A percentile compares a stretch with the other conserved stretches of the same genome.
These are phyloP conservation scores for Candida labiduridarum DNA, from an alignment of 1,139 yeast species.

Conservation along the genomic window DNA sequence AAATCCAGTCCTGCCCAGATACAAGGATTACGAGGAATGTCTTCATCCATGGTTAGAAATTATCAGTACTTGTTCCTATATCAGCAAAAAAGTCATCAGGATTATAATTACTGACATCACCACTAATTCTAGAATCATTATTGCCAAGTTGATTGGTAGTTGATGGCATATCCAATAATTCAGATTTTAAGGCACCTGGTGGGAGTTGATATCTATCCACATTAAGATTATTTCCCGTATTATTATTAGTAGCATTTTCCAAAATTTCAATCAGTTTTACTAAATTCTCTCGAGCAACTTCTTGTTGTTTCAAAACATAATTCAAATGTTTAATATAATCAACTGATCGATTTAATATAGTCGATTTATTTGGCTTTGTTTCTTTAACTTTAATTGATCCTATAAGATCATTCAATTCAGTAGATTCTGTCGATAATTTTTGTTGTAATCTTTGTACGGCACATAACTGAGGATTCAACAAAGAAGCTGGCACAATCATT, in stretches of 20 bases:
- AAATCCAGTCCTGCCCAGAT: too few relatives aligned
- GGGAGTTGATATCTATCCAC: not conserved
- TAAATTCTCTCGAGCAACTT: constrained; percentile 11
- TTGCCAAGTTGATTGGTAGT: not conserved
- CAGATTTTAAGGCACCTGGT: not conserved
- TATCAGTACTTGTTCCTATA: constrained; percentile 10
- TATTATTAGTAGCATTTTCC: constrained; percentile 8
- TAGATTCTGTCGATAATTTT: constrained; percentile 31
- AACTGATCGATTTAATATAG: constrained; percentile 67
- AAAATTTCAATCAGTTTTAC: constrained; percentile 11
- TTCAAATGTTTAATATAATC: constrained; percentile 63
- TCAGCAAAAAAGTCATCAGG: constrained; percentile 14
- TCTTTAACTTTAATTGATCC: constrained; percentile 55
- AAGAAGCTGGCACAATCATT: constrained; percentile 67
- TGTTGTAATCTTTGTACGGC: constrained; percentile 52
- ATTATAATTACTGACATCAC: constrained; percentile 6
- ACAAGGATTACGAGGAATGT: too few relatives aligned
- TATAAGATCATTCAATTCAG: constrained; percentile 41
- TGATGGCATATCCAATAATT: not conserved
- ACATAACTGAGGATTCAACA: constrained; percentile 52
- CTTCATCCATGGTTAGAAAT: constrained; percentile 4
- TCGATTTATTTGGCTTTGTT: constrained; percentile 71
- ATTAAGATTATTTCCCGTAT: not conserved
- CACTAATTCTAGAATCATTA: not conserved
- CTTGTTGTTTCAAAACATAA: constrained; percentile 44